Base-by-base conservation (phyloP, 1,284 basidiomycete genomes). In the Exobasidium cylindrosporum region DNA sequence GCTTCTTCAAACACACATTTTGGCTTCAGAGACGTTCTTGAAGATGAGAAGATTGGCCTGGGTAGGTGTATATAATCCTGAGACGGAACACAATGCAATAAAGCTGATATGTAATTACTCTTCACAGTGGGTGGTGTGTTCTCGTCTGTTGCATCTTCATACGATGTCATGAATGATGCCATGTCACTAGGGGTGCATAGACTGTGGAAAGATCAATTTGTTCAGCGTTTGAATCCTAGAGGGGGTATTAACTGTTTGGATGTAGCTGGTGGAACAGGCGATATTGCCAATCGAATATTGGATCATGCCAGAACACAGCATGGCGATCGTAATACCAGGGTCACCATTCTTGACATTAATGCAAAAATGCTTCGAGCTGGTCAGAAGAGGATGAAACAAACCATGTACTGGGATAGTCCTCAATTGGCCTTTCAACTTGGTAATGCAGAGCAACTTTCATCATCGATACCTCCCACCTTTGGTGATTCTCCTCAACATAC, bases 111-210 rank as follows among this genome's bases (percentile, higher is more conserved):
- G 21, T 47, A 47, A 6, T 47, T 14, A 47, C 10, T 24, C 47
- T 24, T 3, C 47, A 13, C 47, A 78, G 95, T 99, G 62, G 91
- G 90, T 70, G 85, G 86, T 66, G 94, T 99, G 59, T 99, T 99
- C 83, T 89, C 91, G 72, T 95, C 91, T 3, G 95, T 99, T 59
- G 93, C 96, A 46, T 90, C 91, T 45, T 91, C 87, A 58, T 99
- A 98, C 82, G 95, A 98, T 82, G 81, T 97, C 46, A 97, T 98
- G 94, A 99, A 99, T 84, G 96, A 98, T 79, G 92, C 93, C 28
- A 62, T 95, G 83, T 98, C 95, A 4, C 83, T 97, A 63, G 96
- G 96, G 32, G 89, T 98, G 28, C 96, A 98, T 80, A 86, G 96
- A 50, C 83, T 98, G 29, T 99, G 96, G 96, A 99, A 98, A 82